Percentiles rank a stretch among this genome's conserved stretches.
phyloP scores from a whole-genome alignment of 2,329 filamentous ascomycete species.

The Shiraia bambusicola region DNA sequence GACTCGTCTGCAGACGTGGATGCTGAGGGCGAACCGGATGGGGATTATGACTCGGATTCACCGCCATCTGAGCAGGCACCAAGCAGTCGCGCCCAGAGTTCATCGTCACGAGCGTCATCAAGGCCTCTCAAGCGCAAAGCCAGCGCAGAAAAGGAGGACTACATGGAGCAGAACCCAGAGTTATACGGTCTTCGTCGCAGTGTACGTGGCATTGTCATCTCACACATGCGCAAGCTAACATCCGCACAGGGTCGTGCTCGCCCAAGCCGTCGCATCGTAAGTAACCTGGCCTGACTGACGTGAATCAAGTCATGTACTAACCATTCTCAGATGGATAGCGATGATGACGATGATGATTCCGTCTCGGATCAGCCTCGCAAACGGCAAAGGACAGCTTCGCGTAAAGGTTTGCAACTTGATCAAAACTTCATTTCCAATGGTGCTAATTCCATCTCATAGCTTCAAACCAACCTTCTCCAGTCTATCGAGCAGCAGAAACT shows the following conservation, averaged over 20 bases:
- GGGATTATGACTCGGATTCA: conserved; percentile 73
- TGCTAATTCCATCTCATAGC: conserved; percentile 56
- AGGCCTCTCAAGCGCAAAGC: conserved; percentile 67
- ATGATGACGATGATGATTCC: conserved; percentile 70
- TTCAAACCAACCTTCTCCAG: conserved; percentile 52
- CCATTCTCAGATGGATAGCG: conserved; percentile 57
- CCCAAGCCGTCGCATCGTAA: conserved; percentile 62
- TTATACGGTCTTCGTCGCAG: conserved; percentile 92
- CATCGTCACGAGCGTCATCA: conserved; percentile 70
- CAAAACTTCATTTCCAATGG: conserved; percentile 12
- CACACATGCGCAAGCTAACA: conserved; percentile 34
- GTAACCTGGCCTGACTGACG: conserved; percentile 29
- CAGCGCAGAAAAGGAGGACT: conserved; percentile 73
- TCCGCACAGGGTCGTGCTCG: conserved; percentile 58
- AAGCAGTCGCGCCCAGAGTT: conserved; percentile 60
- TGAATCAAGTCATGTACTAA: conserved; percentile 18
- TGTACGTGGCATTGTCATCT: conserved; percentile 56
- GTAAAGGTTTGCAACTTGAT: conserved; percentile 56
- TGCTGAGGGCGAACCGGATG: conserved; percentile 56
- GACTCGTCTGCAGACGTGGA: conserved; percentile 53
- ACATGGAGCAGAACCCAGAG: conserved; percentile 88
- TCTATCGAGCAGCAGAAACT: conserved; percentile 63
- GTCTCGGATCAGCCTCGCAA: conserved; percentile 62
- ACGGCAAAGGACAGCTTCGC: conserved; percentile 66
- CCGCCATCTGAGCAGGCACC: conserved; percentile 45